Percentiles rank a stretch among this genome's conserved stretches.
Evolutionary conservation across 805 yeast genomes (phyloP).

Genomic region (Wickerhamiella azymoides): DNA sequence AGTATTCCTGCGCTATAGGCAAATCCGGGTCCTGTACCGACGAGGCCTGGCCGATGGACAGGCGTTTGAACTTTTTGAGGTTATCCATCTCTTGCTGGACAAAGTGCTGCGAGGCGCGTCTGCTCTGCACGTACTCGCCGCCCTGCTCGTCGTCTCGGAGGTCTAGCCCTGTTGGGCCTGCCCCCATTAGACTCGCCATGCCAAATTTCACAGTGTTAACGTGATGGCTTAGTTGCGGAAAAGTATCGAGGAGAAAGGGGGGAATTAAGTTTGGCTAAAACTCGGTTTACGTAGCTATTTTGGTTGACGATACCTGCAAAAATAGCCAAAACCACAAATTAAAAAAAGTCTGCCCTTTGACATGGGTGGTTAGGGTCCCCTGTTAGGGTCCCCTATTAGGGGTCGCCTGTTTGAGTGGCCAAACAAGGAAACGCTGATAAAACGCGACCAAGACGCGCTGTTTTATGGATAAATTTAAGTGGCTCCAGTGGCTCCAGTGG

Average conservation of each 20-base stretch:
- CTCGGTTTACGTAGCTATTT: too few relatives aligned
- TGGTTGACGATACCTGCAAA: too few relatives aligned
- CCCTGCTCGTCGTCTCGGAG: background rate
- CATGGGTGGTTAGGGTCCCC: too few relatives aligned
- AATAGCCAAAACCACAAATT: too few relatives aligned
- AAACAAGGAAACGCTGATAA: too few relatives aligned
- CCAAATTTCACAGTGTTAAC: background rate
- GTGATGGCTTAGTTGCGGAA: background rate
- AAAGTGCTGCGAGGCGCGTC: slow-evolving; percentile 10
- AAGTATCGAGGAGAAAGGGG: background rate
- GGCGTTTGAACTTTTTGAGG: slow-evolving; percentile 29
- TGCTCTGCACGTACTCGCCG: background rate
- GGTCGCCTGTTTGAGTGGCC: too few relatives aligned
- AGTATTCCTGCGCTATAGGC: slow-evolving; percentile 15
- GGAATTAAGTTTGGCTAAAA: background rate
- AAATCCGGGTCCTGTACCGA: slow-evolving; percentile 30
- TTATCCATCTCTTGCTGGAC: slow-evolving; percentile 31
- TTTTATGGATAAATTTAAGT: too few relatives aligned
- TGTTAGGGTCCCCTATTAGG: too few relatives aligned
- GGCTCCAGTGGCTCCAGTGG: too few relatives aligned
- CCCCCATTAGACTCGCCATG: background rate
- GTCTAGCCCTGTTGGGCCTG: background rate
- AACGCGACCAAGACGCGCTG: too few relatives aligned
- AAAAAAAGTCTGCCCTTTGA: too few relatives aligned
- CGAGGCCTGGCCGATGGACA: slow-evolving; percentile 26